Conservation (phyloP, 2,329 filamentous ascomycete species). For the Aspergillus sp. region DNA sequence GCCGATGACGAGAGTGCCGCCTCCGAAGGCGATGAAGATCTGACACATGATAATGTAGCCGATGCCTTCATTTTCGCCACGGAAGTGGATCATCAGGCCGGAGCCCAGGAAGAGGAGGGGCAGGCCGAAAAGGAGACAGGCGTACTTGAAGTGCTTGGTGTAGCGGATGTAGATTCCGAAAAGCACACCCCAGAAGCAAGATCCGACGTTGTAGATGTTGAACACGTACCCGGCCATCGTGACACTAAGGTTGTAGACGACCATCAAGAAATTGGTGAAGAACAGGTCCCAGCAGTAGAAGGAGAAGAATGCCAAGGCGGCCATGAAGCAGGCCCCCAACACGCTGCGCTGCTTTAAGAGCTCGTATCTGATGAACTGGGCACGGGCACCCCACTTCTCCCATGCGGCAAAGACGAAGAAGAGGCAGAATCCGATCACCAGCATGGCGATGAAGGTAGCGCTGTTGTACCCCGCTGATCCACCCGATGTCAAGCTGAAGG, state of each 20-base stretch:
- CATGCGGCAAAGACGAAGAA: conserved; percentile 55
- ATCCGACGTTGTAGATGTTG: conserved; percentile 56
- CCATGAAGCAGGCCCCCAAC: conserved; percentile 52
- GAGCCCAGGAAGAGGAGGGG: conserved; percentile 54
- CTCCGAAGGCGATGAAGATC: conserved; percentile 56
- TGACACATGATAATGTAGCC: conserved; percentile 57
- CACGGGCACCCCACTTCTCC: conserved; percentile 54
- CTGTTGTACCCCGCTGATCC: conserved; percentile 44
- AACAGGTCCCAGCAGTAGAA: conserved; percentile 57
- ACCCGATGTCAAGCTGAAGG: conserved; percentile 57
- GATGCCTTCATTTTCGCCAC: conserved; percentile 49
- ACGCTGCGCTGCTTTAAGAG: conserved; percentile 52
- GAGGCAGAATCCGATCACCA: conserved; percentile 53
- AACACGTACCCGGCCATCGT: conserved; percentile 48
- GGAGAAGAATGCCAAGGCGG: conserved; percentile 50
- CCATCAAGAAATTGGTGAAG: conserved; percentile 55
- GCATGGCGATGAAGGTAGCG: conserved; percentile 51
- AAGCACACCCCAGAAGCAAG: conserved; percentile 51
- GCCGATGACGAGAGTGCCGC: conserved; percentile 55
- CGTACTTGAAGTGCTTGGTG: conserved; percentile 54
- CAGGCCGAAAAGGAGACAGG: conserved; percentile 52
- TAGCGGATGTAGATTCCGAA: conserved; percentile 52
- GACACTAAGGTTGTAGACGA: conserved; percentile 49
- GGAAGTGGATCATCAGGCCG: conserved; percentile 58
- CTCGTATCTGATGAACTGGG: conserved; percentile 56